Evolutionary conservation across 73 alveolate genomes (phyloP).

Genomic region (Tetrahymena elliotti): DNA sequence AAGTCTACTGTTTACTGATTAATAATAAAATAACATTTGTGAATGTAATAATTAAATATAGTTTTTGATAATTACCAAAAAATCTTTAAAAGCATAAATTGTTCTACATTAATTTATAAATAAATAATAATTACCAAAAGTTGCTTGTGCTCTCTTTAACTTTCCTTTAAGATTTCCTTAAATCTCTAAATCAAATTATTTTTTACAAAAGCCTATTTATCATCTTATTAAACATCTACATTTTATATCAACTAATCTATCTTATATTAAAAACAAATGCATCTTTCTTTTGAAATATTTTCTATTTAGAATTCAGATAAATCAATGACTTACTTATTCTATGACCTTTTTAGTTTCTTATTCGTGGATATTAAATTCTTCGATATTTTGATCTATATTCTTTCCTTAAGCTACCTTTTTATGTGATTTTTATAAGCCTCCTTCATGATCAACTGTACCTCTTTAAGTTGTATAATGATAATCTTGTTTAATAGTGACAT

Average conservation of each 20-base stretch:
- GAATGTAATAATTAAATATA: background rate
- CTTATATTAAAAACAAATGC: background rate
- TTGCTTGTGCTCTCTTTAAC: background rate
- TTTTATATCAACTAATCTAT: background rate
- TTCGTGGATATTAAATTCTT: background rate
- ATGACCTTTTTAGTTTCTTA: background rate
- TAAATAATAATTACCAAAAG: background rate
- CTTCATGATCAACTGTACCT: background rate
- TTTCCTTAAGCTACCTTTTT: background rate
- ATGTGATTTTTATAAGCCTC: background rate
- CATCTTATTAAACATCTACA: background rate
- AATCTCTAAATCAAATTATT: background rate
- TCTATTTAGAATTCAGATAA: background rate
- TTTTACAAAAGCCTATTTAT: background rate
- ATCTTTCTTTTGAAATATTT: too few relatives aligned
- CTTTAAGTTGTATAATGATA: background rate
- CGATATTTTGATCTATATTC: background rate
- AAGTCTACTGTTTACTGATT: background rate
- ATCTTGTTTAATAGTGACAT: background rate
- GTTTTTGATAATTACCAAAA: background rate
- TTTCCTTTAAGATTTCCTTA: background rate
- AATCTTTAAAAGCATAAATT: background rate
- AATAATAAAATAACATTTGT: too few relatives aligned
- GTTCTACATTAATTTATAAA: background rate
- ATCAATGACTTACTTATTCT: background rate